Conservation (phyloP, 1,139 yeast species). For the Meyerozyma elateridarum region DNA sequence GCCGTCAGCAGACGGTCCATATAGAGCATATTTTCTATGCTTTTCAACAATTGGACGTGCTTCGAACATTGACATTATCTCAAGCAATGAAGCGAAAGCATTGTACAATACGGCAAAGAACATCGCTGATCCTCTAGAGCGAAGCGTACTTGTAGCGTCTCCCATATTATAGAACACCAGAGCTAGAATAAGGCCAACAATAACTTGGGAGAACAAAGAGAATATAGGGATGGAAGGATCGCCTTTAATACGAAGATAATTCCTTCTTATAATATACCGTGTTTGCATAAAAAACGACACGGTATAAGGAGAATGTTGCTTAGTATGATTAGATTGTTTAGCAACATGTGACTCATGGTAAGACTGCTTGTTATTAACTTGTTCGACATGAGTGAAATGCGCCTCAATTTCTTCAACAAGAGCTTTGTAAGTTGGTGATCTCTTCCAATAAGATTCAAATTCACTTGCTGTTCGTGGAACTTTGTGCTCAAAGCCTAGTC, state of each 20-base stretch:
- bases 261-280: slow-evolving; percentile 23
- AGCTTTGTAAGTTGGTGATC: slow-evolving; percentile 16
- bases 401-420: slow-evolving; percentile 18
- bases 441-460: slow-evolving; percentile 23
- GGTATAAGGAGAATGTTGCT: slow-evolving; percentile 27
- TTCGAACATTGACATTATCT: slow-evolving; percentile 51
- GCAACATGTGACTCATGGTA: slow-evolving; percentile 24
- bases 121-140: slow-evolving; percentile 52
- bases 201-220: slow-evolving; percentile 22
- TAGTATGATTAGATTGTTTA: slow-evolving; percentile 22
- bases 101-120: slow-evolving; percentile 56
- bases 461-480: slow-evolving; percentile 26
- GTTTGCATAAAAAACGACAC: slow-evolving; percentile 33
- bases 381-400: no score
- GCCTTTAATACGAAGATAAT: slow-evolving; percentile 23
- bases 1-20: slow-evolving; percentile 66
- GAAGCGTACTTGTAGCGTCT: slow-evolving; percentile 46
- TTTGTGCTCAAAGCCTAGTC: slow-evolving; percentile 41
- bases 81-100: slow-evolving; percentile 54
- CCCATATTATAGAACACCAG: slow-evolving; percentile 53
- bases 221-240: slow-evolving; percentile 28
- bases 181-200: slow-evolving; percentile 32
- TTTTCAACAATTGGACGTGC: slow-evolving; percentile 57
- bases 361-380: slow-evolving; percentile 8
- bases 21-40: slow-evolving; percentile 59